phyloP scores from a whole-genome alignment of 148 eudicot species.

The Polygonum aviculare region DNA sequence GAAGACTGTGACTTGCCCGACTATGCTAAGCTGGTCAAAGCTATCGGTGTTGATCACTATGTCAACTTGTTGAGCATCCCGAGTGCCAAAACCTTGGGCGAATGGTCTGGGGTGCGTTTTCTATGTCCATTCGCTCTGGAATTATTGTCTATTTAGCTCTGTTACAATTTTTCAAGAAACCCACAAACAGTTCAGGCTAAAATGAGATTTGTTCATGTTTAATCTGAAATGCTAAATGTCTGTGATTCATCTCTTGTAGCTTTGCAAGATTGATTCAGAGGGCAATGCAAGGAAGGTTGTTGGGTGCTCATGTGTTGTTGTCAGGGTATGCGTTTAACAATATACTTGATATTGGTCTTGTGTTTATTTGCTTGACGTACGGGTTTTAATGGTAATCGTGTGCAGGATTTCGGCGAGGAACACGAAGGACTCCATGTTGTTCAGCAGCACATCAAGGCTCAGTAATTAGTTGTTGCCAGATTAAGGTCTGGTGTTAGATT shows the following conservation, averaged over 20 bases:
- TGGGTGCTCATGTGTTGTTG: no score
- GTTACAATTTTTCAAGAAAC: no score
- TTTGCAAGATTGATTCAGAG: no score
- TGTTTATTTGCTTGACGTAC: background rate
- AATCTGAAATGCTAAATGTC: background rate
- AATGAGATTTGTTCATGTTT: background rate
- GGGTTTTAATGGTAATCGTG: background rate
- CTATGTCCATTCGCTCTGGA: no score
- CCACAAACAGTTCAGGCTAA: no score
- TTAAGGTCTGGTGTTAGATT: background rate
- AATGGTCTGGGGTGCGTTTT: conserved; percentile 38
- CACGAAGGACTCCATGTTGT: conserved; percentile 20
- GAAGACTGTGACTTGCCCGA: conserved; percentile 44
- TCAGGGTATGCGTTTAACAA: background rate
- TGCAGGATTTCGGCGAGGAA: conserved; percentile 25
- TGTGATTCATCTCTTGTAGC: background rate
- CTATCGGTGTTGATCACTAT: conserved; percentile 33
- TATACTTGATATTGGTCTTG: background rate
- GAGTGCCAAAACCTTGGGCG: conserved; percentile 36
- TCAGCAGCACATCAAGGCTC: conserved; percentile 22
- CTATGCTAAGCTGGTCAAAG: conserved; percentile 32
- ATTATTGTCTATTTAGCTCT: no score
- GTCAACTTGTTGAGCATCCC: conserved; percentile 31
- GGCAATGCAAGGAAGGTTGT: no score
- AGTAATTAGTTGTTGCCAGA: background rate